These are phyloP conservation scores for Zalaria sp. DNA, from an alignment of 2,329 filamentous ascomycete genomes.

Conservation along the genomic window DNA sequence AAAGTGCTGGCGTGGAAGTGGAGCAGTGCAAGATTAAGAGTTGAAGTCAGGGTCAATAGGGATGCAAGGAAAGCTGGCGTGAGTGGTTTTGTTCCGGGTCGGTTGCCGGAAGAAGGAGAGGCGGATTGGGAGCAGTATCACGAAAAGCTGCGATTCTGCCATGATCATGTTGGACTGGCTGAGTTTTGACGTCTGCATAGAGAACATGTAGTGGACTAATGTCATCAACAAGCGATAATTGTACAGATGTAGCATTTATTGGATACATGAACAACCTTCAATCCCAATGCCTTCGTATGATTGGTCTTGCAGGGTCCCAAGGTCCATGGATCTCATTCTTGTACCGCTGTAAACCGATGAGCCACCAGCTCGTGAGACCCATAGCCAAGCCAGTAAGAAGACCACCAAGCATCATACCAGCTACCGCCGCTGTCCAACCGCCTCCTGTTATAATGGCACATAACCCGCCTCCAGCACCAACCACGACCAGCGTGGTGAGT, in stretches of 20 bases:
- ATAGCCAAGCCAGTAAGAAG: constrained; percentile 63
- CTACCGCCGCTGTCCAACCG: constrained; percentile 43
- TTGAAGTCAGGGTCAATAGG: neutral
- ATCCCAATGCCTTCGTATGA: constrained; percentile 56
- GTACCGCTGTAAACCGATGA: constrained; percentile 93
- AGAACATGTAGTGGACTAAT: no score
- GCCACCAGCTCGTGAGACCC: constrained; percentile 94
- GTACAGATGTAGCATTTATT: neutral
- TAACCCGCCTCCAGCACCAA: constrained; percentile 67
- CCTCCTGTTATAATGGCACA: constrained; percentile 43
- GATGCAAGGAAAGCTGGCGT: neutral
- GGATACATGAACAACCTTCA: constrained; percentile 11
- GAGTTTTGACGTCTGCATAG: neutral
- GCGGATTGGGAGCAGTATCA: neutral
- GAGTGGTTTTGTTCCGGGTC: neutral
- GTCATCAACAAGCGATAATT: neutral
- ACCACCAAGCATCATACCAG: constrained; percentile 66
- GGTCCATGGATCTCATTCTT: constrained; percentile 98
- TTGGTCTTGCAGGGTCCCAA: constrained; percentile 88
- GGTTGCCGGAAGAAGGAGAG: neutral
- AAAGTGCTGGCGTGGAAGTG: constrained; percentile 2
- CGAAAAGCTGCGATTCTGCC: neutral
- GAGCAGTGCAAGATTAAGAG: neutral
- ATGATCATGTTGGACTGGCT: neutral
- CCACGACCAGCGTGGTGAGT: constrained; percentile 61